Conservation (phyloP, 768 basidiomycete genomes). For the Tylopilus sp. region DNA sequence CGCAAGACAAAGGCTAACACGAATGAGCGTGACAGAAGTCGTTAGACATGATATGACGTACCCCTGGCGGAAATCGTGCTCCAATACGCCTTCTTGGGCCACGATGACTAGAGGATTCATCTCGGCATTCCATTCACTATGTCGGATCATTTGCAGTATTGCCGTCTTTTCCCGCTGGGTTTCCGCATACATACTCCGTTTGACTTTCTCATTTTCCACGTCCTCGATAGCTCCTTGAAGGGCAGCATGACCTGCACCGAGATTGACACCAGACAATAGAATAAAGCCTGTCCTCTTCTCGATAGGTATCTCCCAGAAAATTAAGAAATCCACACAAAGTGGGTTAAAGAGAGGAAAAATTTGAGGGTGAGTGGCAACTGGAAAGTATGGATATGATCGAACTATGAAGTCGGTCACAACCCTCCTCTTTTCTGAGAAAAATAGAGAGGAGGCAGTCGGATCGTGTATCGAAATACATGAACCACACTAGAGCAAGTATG, state of each 20-base stretch:
- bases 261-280: conserved; percentile 51
- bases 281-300: conserved; percentile 61
- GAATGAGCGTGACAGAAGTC: conserved; percentile 3
- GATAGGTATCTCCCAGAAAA: conserved; percentile 73
- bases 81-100: conserved; percentile 42
- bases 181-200: conserved; percentile 89
- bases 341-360: conserved; percentile 86
- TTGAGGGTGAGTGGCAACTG: conserved; percentile 42
- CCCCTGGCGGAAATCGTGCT: conserved; percentile 71
- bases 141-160: conserved; percentile 61
- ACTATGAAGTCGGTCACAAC: conserved; percentile 35
- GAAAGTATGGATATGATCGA: conserved; percentile 54
- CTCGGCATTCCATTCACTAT: conserved; percentile 75
- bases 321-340: conserved; percentile 60
- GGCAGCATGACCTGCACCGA: conserved; percentile 68
- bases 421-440: conserved; percentile 50
- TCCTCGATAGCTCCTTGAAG: conserved; percentile 59
- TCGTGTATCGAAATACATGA: conserved; percentile 17
- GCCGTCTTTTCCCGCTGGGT: conserved; percentile 71
- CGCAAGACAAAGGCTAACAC: conserved; percentile 50
- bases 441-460: conserved; percentile 37
- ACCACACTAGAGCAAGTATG: conserved; percentile 8
- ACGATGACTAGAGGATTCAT: conserved; percentile 67
- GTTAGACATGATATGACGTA: conserved; percentile 36
- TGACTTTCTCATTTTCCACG: conserved; percentile 59